Evolutionary conservation across 2,329 filamentous ascomycete species (phyloP).

Genomic region (Colletotrichum nymphaeae): DNA sequence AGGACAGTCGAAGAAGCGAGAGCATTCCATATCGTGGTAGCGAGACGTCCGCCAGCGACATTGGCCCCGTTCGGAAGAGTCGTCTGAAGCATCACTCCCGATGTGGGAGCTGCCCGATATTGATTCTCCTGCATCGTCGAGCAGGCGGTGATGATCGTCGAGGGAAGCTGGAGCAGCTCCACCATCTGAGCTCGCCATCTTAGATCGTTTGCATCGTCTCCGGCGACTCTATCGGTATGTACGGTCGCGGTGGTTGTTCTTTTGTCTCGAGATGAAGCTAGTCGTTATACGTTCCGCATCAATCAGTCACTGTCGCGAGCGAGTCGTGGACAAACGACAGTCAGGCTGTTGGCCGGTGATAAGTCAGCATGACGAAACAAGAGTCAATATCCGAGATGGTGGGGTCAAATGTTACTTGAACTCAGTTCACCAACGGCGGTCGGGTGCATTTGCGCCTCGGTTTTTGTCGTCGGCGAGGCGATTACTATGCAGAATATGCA

Average conservation of each 20-base stretch:
- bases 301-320: slow-evolving; percentile 31
- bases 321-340: slow-evolving; percentile 25
- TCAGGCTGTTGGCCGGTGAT: slow-evolving; percentile 28
- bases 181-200: slow-evolving; percentile 48
- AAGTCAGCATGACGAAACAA: slow-evolving; percentile 38
- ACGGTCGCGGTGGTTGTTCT: background rate
- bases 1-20: slow-evolving; percentile 61
- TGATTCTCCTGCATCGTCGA: slow-evolving; percentile 36
- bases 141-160: slow-evolving; percentile 36
- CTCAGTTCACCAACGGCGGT: background rate
- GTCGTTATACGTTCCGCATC: slow-evolving; percentile 3
- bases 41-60: slow-evolving; percentile 53
- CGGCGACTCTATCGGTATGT: background rate
- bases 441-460: background rate
- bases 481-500: slow-evolving; percentile 1
- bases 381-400: slow-evolving; percentile 30
- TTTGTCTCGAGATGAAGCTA: background rate
- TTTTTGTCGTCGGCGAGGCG: slow-evolving; percentile 1
- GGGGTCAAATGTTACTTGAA: slow-evolving; percentile 31
- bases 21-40: slow-evolving; percentile 57
- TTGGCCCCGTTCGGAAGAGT: slow-evolving; percentile 32
- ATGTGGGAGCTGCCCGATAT: slow-evolving; percentile 53
- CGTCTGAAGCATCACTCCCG: slow-evolving; percentile 45
- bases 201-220: slow-evolving; percentile 40
- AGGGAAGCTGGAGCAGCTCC: slow-evolving; percentile 39